These are phyloP conservation scores for Jackrogersella multiformis DNA, from an alignment of 495 filamentous ascomycete genomes.

Conservation along the genomic window DNA sequence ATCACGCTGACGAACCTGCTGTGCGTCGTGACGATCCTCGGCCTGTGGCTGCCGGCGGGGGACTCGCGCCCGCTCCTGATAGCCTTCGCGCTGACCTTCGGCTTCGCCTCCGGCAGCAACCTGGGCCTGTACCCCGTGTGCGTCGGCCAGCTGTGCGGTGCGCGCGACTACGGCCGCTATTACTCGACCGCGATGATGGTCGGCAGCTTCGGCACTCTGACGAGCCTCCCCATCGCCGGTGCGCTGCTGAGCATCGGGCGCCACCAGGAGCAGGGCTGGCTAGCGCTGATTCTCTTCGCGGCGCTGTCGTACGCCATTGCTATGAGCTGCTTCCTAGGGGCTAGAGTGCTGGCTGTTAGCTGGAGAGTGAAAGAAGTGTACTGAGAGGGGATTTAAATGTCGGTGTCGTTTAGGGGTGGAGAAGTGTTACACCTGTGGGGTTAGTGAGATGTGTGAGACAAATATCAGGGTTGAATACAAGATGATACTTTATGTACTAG, in stretches of 20 bases:
- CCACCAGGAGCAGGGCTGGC: constrained; percentile 57
- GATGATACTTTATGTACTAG: too few species aligned
- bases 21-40: constrained; percentile 74
- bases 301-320: constrained; percentile 69
- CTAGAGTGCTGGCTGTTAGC: constrained; percentile 72
- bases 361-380: constrained; percentile 66
- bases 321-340: constrained; percentile 67
- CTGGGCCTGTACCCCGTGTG: constrained; percentile 88
- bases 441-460: background rate
- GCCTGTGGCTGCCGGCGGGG: constrained; percentile 81
- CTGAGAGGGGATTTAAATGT: constrained; percentile 37
- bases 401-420: background rate
- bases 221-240: constrained; percentile 88
- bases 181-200: constrained; percentile 89
- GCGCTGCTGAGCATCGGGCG: constrained; percentile 63
- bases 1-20: constrained; percentile 65
- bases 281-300: constrained; percentile 74
- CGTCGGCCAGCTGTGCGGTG: constrained; percentile 88
- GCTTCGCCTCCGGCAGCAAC: constrained; percentile 85
- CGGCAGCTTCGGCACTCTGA: constrained; percentile 87
- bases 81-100: constrained; percentile 80
- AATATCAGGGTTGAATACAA: too few species aligned
- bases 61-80: constrained; percentile 68
- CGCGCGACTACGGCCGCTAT: constrained; percentile 84
- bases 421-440: background rate